These are phyloP conservation scores for Dictyostelium citrinum DNA, from an alignment of 78 protist species.

Conservation along the genomic window DNA sequence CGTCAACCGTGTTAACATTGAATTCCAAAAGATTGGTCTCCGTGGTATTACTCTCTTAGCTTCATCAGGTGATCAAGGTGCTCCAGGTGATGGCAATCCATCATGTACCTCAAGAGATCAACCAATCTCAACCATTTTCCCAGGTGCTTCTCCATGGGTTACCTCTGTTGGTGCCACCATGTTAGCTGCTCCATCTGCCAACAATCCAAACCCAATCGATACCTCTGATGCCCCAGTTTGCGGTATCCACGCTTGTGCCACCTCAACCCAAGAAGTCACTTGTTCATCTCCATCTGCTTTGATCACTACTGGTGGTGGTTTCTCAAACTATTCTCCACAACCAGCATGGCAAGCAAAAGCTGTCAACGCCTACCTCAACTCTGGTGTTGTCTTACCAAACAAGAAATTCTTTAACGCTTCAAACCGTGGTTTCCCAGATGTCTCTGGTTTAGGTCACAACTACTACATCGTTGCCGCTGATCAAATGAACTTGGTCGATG, in stretches of 20 bases:
- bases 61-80: conserved; percentile 73
- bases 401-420: neutral
- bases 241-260: neutral
- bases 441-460: conserved; percentile 72
- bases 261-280: conserved; percentile 32
- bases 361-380: conserved; percentile 27
- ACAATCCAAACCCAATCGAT: neutral
- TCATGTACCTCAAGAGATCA: neutral
- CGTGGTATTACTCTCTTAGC: conserved; percentile 43
- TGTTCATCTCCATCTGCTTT: conserved; percentile 47
- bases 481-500: conserved; percentile 5
- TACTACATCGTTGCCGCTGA: conserved; percentile 8
- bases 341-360: conserved; percentile 50
- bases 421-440: conserved; percentile 75
- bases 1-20: conserved; percentile 42
- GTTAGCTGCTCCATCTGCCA: conserved; percentile 37
- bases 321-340: neutral
- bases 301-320: conserved; percentile 82
- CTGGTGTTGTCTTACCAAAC: conserved; percentile 32
- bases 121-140: conserved; percentile 47
- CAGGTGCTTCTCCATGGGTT: conserved; percentile 70
- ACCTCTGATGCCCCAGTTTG: neutral
- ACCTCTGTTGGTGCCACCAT: conserved; percentile 74
- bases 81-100: conserved; percentile 36
- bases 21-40: conserved; percentile 54